Evolutionary conservation across 805 yeast genomes (phyloP).

Genomic region (Schwanniomyces vanrijiae): DNA sequence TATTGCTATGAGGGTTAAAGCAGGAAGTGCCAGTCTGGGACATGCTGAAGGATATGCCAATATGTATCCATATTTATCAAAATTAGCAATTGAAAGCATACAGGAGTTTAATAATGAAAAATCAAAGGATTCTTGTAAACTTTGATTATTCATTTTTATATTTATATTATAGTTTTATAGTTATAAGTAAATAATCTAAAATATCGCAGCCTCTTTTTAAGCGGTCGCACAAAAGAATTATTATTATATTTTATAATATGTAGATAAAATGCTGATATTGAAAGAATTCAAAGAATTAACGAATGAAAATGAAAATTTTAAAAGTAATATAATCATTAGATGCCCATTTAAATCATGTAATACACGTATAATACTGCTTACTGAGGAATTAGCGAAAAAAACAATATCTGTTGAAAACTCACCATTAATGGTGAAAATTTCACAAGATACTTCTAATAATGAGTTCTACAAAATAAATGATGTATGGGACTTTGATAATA

Average conservation of each 20-base stretch:
- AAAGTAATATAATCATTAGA: slow-evolving; percentile 9
- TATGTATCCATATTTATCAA: slow-evolving; percentile 31
- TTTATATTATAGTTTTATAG: background rate
- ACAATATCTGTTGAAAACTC: slow-evolving; percentile 17
- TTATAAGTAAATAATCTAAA: no score
- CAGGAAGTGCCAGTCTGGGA: slow-evolving; percentile 56
- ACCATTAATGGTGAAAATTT: slow-evolving; percentile 27
- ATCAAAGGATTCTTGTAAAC: background rate
- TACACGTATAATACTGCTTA: slow-evolving; percentile 12
- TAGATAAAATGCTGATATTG: background rate
- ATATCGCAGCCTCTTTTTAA: background rate
- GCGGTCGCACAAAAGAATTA: background rate
- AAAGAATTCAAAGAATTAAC: background rate
- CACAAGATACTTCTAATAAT: slow-evolving; percentile 6
- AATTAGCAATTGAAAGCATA: slow-evolving; percentile 25
- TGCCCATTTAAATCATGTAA: slow-evolving; percentile 22
- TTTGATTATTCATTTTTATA: background rate
- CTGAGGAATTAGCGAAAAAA: slow-evolving; percentile 3
- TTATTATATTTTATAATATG: background rate
- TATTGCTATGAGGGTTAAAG: slow-evolving; percentile 52
- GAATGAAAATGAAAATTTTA: background rate
- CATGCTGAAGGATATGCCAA: slow-evolving; percentile 43
- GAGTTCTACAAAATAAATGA: slow-evolving; percentile 49
- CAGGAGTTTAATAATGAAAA: slow-evolving; percentile 5
- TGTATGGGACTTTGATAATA: slow-evolving; percentile 79